These are phyloP conservation scores for Kentomonas sorsogonicus DNA, from an alignment of 208 protist genomes.

Conservation along the genomic window DNA sequence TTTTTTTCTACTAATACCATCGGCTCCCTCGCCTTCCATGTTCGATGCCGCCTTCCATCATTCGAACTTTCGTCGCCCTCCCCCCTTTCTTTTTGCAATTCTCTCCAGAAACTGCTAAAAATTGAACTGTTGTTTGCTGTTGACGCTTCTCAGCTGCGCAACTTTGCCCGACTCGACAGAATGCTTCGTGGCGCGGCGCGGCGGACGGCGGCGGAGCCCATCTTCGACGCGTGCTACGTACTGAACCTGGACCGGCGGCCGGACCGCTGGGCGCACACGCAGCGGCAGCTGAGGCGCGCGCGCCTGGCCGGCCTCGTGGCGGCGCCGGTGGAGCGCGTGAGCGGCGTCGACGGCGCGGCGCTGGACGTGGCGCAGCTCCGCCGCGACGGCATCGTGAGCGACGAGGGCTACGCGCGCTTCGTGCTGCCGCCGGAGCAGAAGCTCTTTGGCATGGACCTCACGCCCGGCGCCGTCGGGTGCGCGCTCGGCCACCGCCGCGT, in stretches of 20 bases:
- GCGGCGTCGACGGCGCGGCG: conserved; percentile 59
- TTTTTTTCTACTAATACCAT: too few species aligned
- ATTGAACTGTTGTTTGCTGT: too few species aligned
- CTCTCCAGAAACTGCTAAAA: too few species aligned
- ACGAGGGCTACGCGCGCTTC: conserved; percentile 68
- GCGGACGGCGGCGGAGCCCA: too few species aligned
- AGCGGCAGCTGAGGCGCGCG: conserved; percentile 51
- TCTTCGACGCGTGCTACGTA: conserved; percentile 89
- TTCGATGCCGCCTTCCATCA: background rate
- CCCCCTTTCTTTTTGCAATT: too few species aligned
- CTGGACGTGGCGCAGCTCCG: conserved; percentile 57
- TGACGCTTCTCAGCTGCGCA: too few species aligned
- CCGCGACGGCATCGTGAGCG: conserved; percentile 43
- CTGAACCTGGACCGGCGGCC: conserved; percentile 83
- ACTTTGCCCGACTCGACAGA: too few species aligned
- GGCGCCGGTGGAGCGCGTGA: conserved; percentile 53
- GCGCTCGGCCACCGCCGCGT: conserved; percentile 75
- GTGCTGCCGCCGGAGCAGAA: conserved; percentile 72
- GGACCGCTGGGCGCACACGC: conserved; percentile 73
- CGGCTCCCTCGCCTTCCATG: too few species aligned
- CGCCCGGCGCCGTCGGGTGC: conserved; percentile 81
- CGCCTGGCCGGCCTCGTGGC: conserved; percentile 10
- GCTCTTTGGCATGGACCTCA: conserved; percentile 91
- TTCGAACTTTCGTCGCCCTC: background rate
- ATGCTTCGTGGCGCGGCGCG: too few species aligned